These are phyloP conservation scores for Syncephalis fuscata DNA, from an alignment of 371 early-diverging fungal species.

Conservation along the genomic window DNA sequence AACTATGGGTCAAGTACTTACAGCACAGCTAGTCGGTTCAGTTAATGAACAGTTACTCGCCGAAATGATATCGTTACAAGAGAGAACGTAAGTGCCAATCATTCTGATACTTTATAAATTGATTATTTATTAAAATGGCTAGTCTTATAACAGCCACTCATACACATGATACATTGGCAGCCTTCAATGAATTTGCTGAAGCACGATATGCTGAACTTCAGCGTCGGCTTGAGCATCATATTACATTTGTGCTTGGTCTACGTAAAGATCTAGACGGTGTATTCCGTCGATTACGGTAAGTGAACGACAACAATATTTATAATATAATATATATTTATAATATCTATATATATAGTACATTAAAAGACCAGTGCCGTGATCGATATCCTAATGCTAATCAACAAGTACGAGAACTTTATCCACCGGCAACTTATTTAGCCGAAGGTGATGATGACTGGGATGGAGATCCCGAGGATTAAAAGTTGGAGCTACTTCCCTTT, in stretches of 20 bases:
- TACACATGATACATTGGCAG: not conserved
- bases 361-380: too few species aligned
- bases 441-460: too few species aligned
- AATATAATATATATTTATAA: too few species aligned
- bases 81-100: not conserved
- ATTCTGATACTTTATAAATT: not conserved
- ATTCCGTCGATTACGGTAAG: not conserved
- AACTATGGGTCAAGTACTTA: not conserved
- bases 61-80: not conserved
- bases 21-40: not conserved
- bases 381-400: too few species aligned
- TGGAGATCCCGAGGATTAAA: too few species aligned
- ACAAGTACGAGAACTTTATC: too few species aligned
- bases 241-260: not conserved
- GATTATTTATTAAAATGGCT: not conserved
- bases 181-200: not conserved
- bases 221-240: not conserved
- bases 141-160: not conserved
- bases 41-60: not conserved
- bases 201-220: not conserved
- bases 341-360: too few species aligned
- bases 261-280: not conserved
- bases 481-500: too few species aligned
- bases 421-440: too few species aligned
- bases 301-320: not conserved